These are phyloP conservation scores for Trichoderma endophyticum DNA, from an alignment of 2,329 filamentous ascomycete genomes.

Conservation along the genomic window DNA sequence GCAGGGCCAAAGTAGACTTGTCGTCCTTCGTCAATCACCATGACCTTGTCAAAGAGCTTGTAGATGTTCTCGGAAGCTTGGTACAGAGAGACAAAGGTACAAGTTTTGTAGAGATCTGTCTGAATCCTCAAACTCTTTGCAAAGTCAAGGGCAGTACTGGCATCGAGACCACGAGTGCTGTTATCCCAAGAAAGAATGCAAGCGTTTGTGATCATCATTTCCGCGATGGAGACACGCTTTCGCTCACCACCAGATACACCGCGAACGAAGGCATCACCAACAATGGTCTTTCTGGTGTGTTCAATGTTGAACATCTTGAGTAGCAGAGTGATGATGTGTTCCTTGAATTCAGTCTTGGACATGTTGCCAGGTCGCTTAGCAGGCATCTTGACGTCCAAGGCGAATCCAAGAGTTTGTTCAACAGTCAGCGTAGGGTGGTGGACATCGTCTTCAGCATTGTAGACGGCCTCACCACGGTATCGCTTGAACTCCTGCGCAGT, in stretches of 20 bases:
- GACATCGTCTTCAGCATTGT: slow-evolving; percentile 76
- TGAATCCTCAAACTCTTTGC: slow-evolving; percentile 70
- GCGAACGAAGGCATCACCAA: slow-evolving; percentile 77
- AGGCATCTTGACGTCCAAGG: slow-evolving; percentile 79
- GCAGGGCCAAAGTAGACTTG: slow-evolving; percentile 74
- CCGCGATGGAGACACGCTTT: slow-evolving; percentile 78
- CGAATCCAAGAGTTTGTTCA: slow-evolving; percentile 81
- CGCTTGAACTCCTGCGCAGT: slow-evolving; percentile 66
- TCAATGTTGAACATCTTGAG: slow-evolving; percentile 94
- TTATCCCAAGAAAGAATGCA: slow-evolving; percentile 76
- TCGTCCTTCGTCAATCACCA: slow-evolving; percentile 73
- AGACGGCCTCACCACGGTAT: slow-evolving; percentile 79
- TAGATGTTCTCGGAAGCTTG: slow-evolving; percentile 83
- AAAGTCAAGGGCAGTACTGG: slow-evolving; percentile 65
- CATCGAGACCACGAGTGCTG: slow-evolving; percentile 65
- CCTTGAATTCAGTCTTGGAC: slow-evolving; percentile 70
- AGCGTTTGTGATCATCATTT: slow-evolving; percentile 74
- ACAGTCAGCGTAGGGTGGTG: slow-evolving; percentile 85
- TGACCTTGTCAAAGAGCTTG: slow-evolving; percentile 75
- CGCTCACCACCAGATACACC: slow-evolving; percentile 78
- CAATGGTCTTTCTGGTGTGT: slow-evolving; percentile 79
- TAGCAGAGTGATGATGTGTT: slow-evolving; percentile 68
- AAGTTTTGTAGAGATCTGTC: slow-evolving; percentile 79
- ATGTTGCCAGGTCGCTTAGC: slow-evolving; percentile 74
- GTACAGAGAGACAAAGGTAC: slow-evolving; percentile 82